A percentile compares a stretch with the other conserved stretches of the same genome.
phyloP scores from a whole-genome alignment of 1,284 basidiomycete species.

The Vanrija pseudolonga region DNA sequence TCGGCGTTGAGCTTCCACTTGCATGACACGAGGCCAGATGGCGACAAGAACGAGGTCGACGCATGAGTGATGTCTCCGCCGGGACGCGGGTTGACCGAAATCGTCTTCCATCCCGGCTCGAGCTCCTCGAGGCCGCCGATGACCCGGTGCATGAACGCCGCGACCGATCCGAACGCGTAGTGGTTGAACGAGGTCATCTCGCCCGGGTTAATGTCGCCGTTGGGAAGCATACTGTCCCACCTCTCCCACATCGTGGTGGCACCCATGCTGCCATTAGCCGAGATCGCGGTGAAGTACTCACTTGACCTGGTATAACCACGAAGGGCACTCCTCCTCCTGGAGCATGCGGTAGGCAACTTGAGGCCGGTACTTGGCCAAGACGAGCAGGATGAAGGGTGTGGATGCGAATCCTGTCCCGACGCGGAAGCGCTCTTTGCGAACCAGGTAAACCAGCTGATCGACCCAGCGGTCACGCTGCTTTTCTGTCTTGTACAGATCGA shows the following conservation, averaged over 20 bases:
- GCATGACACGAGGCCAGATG: constrained; percentile 21
- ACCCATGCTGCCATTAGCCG: constrained; percentile 23
- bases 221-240: constrained; percentile 36
- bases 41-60: constrained; percentile 12
- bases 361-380: constrained; percentile 22
- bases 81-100: constrained; percentile 32
- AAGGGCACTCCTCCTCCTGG: constrained; percentile 36
- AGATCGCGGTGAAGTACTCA: background rate
- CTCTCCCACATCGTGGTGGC: constrained; percentile 47
- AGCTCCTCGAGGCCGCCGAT: constrained; percentile 35
- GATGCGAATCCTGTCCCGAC: constrained; percentile 41
- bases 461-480: background rate
- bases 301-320: constrained; percentile 36
- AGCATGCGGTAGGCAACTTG: constrained; percentile 44
- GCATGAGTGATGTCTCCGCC: constrained; percentile 39
- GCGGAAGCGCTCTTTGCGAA: constrained; percentile 25
- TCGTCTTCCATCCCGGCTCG: constrained; percentile 29
- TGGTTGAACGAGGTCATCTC: constrained; percentile 49
- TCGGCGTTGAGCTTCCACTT: constrained; percentile 21
- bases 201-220: constrained; percentile 33
- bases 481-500: constrained; percentile 17
- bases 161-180: constrained; percentile 43
- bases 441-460: constrained; percentile 24
- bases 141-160: constrained; percentile 32
- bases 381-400: constrained; percentile 35